A percentile compares a stretch with the other conserved stretches of the same genome.
phyloP scores from a whole-genome alignment of 2,329 filamentous ascomycete species.

The Fusarium torreyae region DNA sequence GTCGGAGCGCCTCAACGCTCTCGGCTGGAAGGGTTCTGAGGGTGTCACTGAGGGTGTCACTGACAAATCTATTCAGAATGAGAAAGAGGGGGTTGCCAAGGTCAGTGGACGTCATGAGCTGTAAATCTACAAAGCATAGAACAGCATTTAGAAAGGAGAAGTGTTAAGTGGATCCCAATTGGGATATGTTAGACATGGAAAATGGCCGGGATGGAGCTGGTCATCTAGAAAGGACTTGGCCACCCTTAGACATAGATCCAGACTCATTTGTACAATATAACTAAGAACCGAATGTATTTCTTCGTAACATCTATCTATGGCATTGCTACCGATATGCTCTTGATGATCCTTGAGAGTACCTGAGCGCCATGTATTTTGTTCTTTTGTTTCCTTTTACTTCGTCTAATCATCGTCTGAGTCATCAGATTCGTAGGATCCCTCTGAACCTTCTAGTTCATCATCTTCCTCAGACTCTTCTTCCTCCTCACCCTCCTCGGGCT shows the following conservation, averaged over 20 bases:
- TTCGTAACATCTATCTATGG: slow-evolving; percentile 30
- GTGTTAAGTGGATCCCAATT: not conserved
- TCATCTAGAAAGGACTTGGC: slow-evolving; percentile 24
- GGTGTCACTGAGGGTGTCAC: slow-evolving; percentile 59
- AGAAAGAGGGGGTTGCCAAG: slow-evolving; percentile 68
- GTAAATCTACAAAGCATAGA: slow-evolving; percentile 57
- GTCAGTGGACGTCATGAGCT: slow-evolving; percentile 82
- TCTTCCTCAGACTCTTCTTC: slow-evolving; percentile 66
- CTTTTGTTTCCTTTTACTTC: not conserved
- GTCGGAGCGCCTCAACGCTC: slow-evolving; percentile 90
- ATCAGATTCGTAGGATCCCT: slow-evolving; percentile 52
- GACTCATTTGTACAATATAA: slow-evolving; percentile 42
- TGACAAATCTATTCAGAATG: slow-evolving; percentile 56
- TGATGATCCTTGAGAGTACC: slow-evolving; percentile 29
- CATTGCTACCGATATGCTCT: slow-evolving; percentile 43
- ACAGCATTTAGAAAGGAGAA: slow-evolving; percentile 21
- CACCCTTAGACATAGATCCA: slow-evolving; percentile 35
- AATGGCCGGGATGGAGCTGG: slow-evolving; percentile 22
- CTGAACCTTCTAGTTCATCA: slow-evolving; percentile 53
- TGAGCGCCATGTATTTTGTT: slow-evolving; percentile 16
- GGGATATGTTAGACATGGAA: slow-evolving; percentile 12
- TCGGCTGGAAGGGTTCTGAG: slow-evolving; percentile 83
- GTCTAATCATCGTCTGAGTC: slow-evolving; percentile 50
- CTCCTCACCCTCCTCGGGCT: slow-evolving; percentile 73
- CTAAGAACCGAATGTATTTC: slow-evolving; percentile 30